Evolutionary conservation across 2,329 filamentous ascomycete genomes (phyloP).

Genomic region (Beauveria scarabaeidicola): DNA sequence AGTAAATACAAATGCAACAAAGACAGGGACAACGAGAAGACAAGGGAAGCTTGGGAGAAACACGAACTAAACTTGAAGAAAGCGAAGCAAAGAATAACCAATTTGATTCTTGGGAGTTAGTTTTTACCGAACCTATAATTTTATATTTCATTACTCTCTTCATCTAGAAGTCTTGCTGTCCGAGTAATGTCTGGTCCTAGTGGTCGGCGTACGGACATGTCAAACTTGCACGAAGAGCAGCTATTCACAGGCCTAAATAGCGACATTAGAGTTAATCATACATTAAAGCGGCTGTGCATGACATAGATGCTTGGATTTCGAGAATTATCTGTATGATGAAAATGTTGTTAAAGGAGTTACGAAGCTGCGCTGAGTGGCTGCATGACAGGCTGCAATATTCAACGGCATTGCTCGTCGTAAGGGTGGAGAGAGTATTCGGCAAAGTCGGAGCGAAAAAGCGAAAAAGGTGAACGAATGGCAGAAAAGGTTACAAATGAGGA

Average conservation of each 20-base stretch:
- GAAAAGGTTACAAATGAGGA: too few species aligned
- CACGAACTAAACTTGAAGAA: too few species aligned
- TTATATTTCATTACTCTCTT: too few species aligned
- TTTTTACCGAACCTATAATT: fast-evolving
- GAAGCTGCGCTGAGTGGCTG: not conserved
- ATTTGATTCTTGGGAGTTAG: fast-evolving
- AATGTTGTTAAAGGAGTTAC: too few species aligned
- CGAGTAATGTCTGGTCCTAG: too few species aligned
- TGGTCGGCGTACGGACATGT: too few species aligned
- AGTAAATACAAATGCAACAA: too few species aligned
- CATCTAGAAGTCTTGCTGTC: too few species aligned
- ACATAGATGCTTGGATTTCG: not conserved
- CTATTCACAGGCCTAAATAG: not conserved
- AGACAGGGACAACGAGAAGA: too few species aligned
- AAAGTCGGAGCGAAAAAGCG: not conserved
- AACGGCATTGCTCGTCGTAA: not conserved
- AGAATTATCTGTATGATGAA: not conserved
- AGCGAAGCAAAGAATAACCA: too few species aligned
- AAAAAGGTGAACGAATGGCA: too few species aligned
- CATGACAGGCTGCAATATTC: not conserved
- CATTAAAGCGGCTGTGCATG: not conserved
- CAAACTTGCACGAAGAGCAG: not conserved
- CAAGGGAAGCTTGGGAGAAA: too few species aligned
- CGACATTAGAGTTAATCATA: not conserved
- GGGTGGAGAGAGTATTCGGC: not conserved